These are phyloP conservation scores for Cladophialophora psammophila DNA, from an alignment of 2,329 filamentous ascomycete genomes.

Conservation along the genomic window DNA sequence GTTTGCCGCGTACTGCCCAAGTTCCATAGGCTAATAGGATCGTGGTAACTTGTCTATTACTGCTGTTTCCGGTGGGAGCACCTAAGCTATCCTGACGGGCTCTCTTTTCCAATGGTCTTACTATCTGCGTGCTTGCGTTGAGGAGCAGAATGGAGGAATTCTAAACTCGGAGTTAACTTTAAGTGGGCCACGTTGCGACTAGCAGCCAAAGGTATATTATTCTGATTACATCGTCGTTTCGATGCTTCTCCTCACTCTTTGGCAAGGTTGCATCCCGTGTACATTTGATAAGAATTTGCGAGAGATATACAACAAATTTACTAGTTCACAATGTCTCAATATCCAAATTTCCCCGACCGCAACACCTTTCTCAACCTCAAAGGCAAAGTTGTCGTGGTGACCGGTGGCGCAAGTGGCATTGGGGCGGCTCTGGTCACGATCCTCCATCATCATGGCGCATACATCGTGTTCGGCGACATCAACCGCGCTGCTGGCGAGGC, in stretches of 20 bases:
- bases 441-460: slow-evolving; percentile 49
- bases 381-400: slow-evolving; percentile 26
- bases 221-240: slow-evolving; percentile 1
- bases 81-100: neutral
- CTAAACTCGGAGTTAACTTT: neutral
- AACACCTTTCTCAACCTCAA: slow-evolving; percentile 14
- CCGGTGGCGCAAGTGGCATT: slow-evolving; percentile 51
- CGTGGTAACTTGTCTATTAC: neutral
- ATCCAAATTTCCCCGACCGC: slow-evolving; percentile 12
- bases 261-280: neutral
- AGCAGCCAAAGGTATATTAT: neutral
- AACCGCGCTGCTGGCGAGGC: slow-evolving; percentile 42
- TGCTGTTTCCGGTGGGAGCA: too few species aligned
- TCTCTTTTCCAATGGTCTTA: too few species aligned
- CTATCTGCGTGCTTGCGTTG: too few species aligned
- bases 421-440: slow-evolving; percentile 51
- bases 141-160: neutral
- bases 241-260: neutral
- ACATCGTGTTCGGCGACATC: slow-evolving; percentile 55
- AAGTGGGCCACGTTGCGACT: neutral
- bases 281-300: neutral
- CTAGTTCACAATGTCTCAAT: neutral
- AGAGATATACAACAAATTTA: neutral
- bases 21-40: neutral
- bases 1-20: neutral